These are phyloP conservation scores for Fragaria vesca DNA, from an alignment of 306 rosid species.

Conservation along the genomic window DNA sequence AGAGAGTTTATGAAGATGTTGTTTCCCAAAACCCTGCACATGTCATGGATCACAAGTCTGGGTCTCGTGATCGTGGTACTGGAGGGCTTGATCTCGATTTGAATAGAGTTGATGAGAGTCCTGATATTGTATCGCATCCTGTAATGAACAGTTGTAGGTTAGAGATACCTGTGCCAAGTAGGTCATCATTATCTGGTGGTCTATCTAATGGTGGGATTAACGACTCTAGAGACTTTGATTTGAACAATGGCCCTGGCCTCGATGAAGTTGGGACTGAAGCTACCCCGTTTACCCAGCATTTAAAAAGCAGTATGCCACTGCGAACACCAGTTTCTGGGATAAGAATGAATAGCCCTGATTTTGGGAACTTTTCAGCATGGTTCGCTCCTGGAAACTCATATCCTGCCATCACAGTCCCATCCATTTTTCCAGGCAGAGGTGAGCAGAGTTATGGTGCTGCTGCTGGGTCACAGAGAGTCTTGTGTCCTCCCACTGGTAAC, in stretches of 20 bases:
- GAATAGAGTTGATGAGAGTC: slow-evolving; percentile 70
- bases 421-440: slow-evolving; percentile 73
- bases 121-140: slow-evolving; percentile 51
- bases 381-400: slow-evolving; percentile 67
- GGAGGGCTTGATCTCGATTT: slow-evolving; percentile 91
- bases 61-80: slow-evolving; percentile 49
- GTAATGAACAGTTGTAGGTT: slow-evolving; percentile 36
- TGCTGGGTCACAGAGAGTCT: slow-evolving; percentile 64
- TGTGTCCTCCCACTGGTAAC: slow-evolving; percentile 66
- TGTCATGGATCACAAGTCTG: slow-evolving; percentile 31
- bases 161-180: slow-evolving; percentile 53
- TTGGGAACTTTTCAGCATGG: slow-evolving; percentile 81
- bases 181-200: slow-evolving; percentile 60
- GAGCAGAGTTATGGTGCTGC: slow-evolving; percentile 74
- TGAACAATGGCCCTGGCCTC: slow-evolving; percentile 87
- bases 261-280: slow-evolving; percentile 68
- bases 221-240: slow-evolving; percentile 77
- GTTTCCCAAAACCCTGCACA: slow-evolving; percentile 39
- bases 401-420: slow-evolving; percentile 67
- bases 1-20: slow-evolving; percentile 64
- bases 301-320: slow-evolving; percentile 43
- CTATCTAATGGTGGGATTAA: slow-evolving; percentile 55
- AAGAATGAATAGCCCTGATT: slow-evolving; percentile 58
- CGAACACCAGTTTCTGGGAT: slow-evolving; percentile 49
- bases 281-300: slow-evolving; percentile 50